A percentile compares a stretch with the other conserved stretches of the same genome.
phyloP scores from a whole-genome alignment of 2,329 filamentous ascomycete genomes.

The Didymella segeticola region DNA sequence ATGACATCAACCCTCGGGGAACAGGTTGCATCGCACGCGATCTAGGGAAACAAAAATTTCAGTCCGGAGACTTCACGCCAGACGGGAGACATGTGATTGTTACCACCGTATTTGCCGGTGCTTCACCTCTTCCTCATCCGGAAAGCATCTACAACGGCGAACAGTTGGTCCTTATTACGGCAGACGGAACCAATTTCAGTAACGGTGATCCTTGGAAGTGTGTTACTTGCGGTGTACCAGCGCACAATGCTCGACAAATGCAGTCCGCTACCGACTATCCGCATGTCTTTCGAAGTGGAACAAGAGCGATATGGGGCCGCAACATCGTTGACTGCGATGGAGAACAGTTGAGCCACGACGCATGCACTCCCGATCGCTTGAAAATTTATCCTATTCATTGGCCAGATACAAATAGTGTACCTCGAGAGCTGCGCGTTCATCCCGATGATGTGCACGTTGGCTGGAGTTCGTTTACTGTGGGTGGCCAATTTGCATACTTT shows the following conservation, averaged over 20 bases:
- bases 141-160: slow-evolving; percentile 52
- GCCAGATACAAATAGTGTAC: slow-evolving; percentile 42
- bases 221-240: slow-evolving; percentile 54
- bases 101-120: slow-evolving; percentile 52
- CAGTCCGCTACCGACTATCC: slow-evolving; percentile 49
- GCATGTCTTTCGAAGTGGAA: slow-evolving; percentile 52
- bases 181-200: slow-evolving; percentile 50
- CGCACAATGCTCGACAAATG: slow-evolving; percentile 36
- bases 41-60: slow-evolving; percentile 18
- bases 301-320: slow-evolving; percentile 42
- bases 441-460: slow-evolving; percentile 55
- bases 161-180: slow-evolving; percentile 52
- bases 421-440: slow-evolving; percentile 56
- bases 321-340: slow-evolving; percentile 49
- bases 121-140: slow-evolving; percentile 47
- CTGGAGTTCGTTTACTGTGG: slow-evolving; percentile 49
- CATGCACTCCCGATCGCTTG: slow-evolving; percentile 48
- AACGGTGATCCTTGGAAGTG: slow-evolving; percentile 59
- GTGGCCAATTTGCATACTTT: slow-evolving; percentile 45
- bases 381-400: slow-evolving; percentile 54
- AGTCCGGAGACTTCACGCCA: slow-evolving; percentile 49
- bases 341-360: slow-evolving; percentile 40
- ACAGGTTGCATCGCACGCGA: slow-evolving; percentile 50
- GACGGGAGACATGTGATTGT: slow-evolving; percentile 55
- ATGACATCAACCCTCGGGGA: slow-evolving; percentile 45